Evolutionary conservation across 495 filamentous ascomycete species (phyloP).

Genomic region (Penicillium malachiteum): DNA sequence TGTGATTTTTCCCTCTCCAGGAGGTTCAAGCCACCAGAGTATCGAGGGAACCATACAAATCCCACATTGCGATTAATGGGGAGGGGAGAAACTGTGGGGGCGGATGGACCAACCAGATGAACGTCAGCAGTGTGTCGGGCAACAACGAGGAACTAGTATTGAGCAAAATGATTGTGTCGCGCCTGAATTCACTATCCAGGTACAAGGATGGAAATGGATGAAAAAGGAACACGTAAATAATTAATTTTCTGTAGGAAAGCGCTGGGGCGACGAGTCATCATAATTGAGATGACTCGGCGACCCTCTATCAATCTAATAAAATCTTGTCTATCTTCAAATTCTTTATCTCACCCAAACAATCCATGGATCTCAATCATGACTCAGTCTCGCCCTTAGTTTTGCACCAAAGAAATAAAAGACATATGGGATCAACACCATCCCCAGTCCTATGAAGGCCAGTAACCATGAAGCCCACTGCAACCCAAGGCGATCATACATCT

Average conservation of each 20-base stretch:
- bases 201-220: too few relatives aligned
- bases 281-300: neutral
- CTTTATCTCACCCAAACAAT: neutral
- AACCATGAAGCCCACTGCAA: slow-evolving; percentile 58
- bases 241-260: too few relatives aligned
- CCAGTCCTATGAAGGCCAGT: slow-evolving; percentile 52
- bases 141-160: too few relatives aligned
- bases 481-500: slow-evolving; percentile 52
- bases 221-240: too few relatives aligned
- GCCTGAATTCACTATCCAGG: too few relatives aligned
- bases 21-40: neutral
- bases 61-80: neutral
- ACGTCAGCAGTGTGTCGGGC: neutral
- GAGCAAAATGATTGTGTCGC: too few relatives aligned
- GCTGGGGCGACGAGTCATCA: too few relatives aligned
- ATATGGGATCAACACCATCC: slow-evolving; percentile 46
- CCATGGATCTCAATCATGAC: slow-evolving; percentile 10
- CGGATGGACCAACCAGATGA: neutral
- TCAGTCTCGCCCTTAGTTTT: slow-evolving; percentile 23
- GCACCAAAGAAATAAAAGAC: slow-evolving; percentile 38
- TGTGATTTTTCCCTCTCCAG: neutral
- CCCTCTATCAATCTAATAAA: neutral
- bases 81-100: slow-evolving; percentile 1
- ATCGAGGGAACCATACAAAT: neutral
- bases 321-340: neutral